Evolutionary conservation across 2,329 filamentous ascomycete species (phyloP), one percentile per base, ranked within the genome.

Genomic region (Paraconiothyrium sp.): DNA sequence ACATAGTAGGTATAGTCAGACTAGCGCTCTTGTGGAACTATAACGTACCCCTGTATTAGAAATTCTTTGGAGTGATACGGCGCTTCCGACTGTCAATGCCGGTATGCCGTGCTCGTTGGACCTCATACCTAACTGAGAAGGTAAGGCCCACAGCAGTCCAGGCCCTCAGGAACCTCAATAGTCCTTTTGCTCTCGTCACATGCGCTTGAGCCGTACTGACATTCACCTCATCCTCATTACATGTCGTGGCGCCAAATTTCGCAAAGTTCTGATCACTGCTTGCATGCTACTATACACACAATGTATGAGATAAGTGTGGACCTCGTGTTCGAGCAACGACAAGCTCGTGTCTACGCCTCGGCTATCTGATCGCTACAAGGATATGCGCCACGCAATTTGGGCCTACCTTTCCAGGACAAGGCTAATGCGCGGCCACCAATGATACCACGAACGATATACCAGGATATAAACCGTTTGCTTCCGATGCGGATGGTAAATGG

Each of bases 351-450:
- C 43, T 46, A 20, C 20, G 20, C 43, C 20, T 41, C 39, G 39
- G 39, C 39, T 41, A 46, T 46, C 34, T 10, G 48, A 50, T 50
- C 48, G 13, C 2, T 34, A 50, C 48, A 50, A 35, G 48, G 48
- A 34, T 50, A 20, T 50, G 16, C 30, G 46, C 46, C 46, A 49
- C 46, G 30, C 22, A 50, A 50, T 34, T 20, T 34, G 5, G 10
- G 20, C 30, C 30, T 49, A 20, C 30, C 48, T 34, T 20, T 34
- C 7, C 13, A 14, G 30, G 48, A 14, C 32, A 35, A 35, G n/a
- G 16, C 30, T 34, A 20, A 35, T 50, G 22, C 16, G 1, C 6
- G 16, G 16, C 6, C 16, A 20, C 48, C 48, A 50, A 50, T 50
- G 16, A 35, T 13, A n/a, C 3, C 27, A 34, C n/a, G 16, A 8